Evolutionary conservation across 1,284 basidiomycete genomes (phyloP).

Genomic region (Pseudozyma flocculosa): DNA sequence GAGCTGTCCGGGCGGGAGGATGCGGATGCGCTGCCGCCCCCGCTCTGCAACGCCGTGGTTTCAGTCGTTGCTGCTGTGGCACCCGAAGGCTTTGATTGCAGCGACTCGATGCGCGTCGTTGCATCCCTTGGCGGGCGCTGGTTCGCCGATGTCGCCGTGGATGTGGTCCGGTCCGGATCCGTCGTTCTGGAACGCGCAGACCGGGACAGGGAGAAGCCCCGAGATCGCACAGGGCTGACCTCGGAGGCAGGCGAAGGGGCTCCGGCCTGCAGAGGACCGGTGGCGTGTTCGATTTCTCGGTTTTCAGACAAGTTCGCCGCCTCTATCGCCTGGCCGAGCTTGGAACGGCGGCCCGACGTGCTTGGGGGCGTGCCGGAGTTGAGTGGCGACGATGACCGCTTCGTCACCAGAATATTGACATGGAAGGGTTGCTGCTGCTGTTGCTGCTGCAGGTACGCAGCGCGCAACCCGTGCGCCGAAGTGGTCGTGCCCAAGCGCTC

Average conservation of each 20-base stretch:
- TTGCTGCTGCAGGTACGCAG: not conserved
- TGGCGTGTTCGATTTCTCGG: too few species aligned
- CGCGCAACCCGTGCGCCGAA: not conserved
- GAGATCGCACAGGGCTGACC: not conserved
- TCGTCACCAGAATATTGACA: not conserved
- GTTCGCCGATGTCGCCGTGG: not conserved
- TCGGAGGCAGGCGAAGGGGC: not conserved
- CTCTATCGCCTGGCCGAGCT: not conserved
- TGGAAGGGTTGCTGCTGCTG: not conserved
- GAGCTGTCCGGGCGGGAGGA: not conserved
- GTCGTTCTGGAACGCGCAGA: not conserved
- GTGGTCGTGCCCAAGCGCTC: not conserved
- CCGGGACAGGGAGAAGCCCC: not conserved
- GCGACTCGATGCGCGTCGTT: too few species aligned
- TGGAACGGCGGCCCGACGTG: not conserved
- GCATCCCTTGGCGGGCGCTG: not conserved
- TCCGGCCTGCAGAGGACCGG: too few species aligned
- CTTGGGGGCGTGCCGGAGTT: not conserved
- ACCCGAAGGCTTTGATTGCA: too few species aligned
- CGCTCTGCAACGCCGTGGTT: too few species aligned
- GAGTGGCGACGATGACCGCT: not conserved
- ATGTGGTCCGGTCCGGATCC: not conserved
- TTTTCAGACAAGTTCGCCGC: too few species aligned
- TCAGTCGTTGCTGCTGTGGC: too few species aligned
- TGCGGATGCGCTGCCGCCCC: too few species aligned